Evolutionary conservation across 257 asterid genomes (phyloP).

Genomic region (Oldenlandia corymbosa): DNA sequence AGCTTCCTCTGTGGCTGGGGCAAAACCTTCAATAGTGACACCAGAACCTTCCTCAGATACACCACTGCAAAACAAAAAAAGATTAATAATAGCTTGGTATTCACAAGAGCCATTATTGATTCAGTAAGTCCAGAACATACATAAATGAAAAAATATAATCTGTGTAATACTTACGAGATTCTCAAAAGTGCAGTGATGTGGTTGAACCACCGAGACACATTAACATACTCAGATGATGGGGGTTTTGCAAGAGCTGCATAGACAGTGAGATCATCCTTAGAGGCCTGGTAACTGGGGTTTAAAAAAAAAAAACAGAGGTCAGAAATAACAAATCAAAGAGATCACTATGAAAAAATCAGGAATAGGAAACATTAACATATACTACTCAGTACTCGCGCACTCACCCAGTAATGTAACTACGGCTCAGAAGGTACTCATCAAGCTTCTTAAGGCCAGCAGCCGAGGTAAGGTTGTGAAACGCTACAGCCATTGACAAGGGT

Average conservation of each 20-base stretch:
- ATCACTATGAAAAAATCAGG: not conserved
- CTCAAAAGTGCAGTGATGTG: conserved; percentile 37
- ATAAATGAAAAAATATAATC: not conserved
- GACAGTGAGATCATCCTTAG: conserved; percentile 73
- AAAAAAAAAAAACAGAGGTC: not conserved
- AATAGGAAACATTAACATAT: not conserved
- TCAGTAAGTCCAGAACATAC: not conserved
- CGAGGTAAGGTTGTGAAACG: conserved; percentile 43
- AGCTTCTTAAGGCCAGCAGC: conserved; percentile 78
- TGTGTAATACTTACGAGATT: conserved; percentile 25
- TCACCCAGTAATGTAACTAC: conserved; percentile 88
- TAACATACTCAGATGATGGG: conserved; percentile 56
- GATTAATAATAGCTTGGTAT: too few species aligned
- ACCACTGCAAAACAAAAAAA: conserved; percentile 39
- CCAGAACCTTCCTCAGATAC: conserved; percentile 69
- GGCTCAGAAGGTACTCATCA: conserved; percentile 75
- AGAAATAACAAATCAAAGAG: not conserved
- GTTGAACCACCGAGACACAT: conserved; percentile 28
- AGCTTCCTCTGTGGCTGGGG: conserved; percentile 33
- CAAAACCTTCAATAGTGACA: conserved; percentile 50
- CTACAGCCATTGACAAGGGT: conserved; percentile 49
- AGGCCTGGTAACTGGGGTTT: conserved; percentile 65
- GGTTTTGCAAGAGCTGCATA: conserved; percentile 48
- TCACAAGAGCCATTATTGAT: not conserved
- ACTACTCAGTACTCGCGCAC: too few species aligned